Evolutionary conservation across 306 rosid species (phyloP).

Genomic region (Luffa aegyptiaca): DNA sequence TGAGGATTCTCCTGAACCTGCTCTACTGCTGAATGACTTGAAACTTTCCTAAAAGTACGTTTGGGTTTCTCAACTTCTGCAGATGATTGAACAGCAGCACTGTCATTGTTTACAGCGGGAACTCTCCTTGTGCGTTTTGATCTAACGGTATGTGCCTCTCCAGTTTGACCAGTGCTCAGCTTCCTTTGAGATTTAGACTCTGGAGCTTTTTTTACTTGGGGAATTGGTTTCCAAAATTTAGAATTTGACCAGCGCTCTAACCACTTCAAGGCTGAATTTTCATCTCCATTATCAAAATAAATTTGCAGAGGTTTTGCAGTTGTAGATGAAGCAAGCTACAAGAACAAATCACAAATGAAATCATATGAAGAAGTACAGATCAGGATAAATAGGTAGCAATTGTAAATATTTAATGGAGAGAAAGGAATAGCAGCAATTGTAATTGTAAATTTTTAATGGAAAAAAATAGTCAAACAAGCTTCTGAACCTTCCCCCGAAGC

Average conservation of each 20-base stretch:
- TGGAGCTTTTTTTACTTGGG: conserved; percentile 60
- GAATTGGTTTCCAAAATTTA: conserved; percentile 70
- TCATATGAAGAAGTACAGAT: neutral
- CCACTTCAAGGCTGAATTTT: conserved; percentile 81
- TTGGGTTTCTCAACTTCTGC: conserved; percentile 86
- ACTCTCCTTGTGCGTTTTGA: conserved; percentile 66
- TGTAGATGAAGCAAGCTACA: conserved; percentile 71
- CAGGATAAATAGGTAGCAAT: neutral
- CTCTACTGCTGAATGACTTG: conserved; percentile 49
- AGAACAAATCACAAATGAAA: conserved; percentile 25
- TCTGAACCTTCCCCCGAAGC: neutral
- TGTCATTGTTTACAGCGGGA: conserved; percentile 42
- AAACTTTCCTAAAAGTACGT: conserved; percentile 45
- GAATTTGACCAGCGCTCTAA: conserved; percentile 77
- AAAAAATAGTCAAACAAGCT: neutral
- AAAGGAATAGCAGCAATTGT: no score
- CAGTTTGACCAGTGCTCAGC: conserved; percentile 31
- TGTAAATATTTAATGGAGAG: neutral
- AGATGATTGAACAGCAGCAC: conserved; percentile 34
- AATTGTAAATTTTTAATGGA: neutral
- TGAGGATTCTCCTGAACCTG: conserved; percentile 74
- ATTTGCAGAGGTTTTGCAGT: conserved; percentile 52
- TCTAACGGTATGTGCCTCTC: conserved; percentile 58
- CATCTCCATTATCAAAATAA: conserved; percentile 60
- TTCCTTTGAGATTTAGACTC: conserved; percentile 57